Evolutionary conservation across 2,329 filamentous ascomycete species (phyloP), one percentile per base, ranked within the genome.

Genomic region (Verruconis gallopava): DNA sequence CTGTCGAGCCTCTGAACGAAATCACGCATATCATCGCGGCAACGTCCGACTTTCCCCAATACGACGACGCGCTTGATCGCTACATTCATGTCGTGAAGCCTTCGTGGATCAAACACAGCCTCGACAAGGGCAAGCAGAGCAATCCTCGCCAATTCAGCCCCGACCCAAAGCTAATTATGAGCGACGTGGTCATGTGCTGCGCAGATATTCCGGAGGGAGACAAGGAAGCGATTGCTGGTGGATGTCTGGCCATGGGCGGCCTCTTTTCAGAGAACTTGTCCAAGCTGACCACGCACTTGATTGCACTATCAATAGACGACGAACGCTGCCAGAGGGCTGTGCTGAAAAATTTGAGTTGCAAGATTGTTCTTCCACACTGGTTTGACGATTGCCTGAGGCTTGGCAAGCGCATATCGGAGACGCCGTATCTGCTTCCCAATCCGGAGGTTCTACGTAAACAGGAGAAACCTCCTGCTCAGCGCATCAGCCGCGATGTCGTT

Each of bases 381-480:
- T 95, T 98, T 55, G 89, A 96, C 52, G 89, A 95, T 57, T 98
- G 91, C 61, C 74, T 98, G 50, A 91, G 84, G 60, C 75, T 98
- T 20, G 88, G 89, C 38, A 88, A 85, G 60, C 78, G 84, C 45
- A 95, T 98, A 51, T 81, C 85, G 51, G 91, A 98, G 58, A 66
- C 69, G 4, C 91, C 91, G 1, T 98, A 98, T 55, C 82, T 93
- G 22, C 66, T 94, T 4, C 63, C 38, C 4, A 44, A 45, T 41
- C 58, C 15, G 54, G 54, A 13, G 54, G 54, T n/a, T 55, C 54
- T 40, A 52, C 47, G 9, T 47, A 53, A 30, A 49, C 53, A 12
- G 51, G 51, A 4, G 20, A 50, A 9, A 47, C 52, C 11, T 41
- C 45, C 6, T 21, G 34, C 4, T 21, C 49, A 42, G n/a, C 48